Evolutionary conservation across 2,329 filamentous ascomycete species (phyloP).

Genomic region (Amauroascus niger): DNA sequence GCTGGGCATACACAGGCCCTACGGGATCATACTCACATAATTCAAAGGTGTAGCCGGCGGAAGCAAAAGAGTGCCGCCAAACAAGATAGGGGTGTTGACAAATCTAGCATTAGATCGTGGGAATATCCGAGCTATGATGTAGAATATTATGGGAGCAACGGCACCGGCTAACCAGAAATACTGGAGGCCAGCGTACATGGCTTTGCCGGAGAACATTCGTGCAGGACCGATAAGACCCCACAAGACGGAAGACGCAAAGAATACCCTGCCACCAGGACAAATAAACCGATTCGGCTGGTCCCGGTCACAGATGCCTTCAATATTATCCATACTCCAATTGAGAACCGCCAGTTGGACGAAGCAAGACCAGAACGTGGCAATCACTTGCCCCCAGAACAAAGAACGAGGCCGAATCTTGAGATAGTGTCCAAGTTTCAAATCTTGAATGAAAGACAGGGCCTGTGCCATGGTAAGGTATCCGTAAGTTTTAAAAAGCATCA

Average conservation of each 20-base stretch:
- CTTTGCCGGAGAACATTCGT: conserved; percentile 56
- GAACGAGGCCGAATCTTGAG: conserved; percentile 48
- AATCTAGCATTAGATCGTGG: conserved; percentile 55
- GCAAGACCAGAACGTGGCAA: conserved; percentile 43
- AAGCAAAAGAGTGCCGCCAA: conserved; percentile 53
- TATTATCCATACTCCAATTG: conserved; percentile 44
- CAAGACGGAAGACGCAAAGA: conserved; percentile 61
- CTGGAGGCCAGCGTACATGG: conserved; percentile 54
- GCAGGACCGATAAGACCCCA: conserved; percentile 64
- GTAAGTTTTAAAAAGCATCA: conserved; percentile 73
- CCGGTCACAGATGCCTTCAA: conserved; percentile 54
- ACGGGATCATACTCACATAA: too few relatives aligned
- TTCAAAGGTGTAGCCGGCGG: conserved; percentile 62
- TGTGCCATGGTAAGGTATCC: conserved; percentile 60
- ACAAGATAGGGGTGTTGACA: conserved; percentile 59
- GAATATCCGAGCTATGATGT: conserved; percentile 50
- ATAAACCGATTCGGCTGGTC: conserved; percentile 50
- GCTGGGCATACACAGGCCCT: too few relatives aligned
- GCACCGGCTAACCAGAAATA: conserved; percentile 64
- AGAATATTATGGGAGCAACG: conserved; percentile 54
- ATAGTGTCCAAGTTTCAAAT: conserved; percentile 59
- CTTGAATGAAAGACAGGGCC: conserved; percentile 55
- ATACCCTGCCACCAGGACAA: conserved; percentile 50
- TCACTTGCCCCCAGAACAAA: conserved; percentile 44
- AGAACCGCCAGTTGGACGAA: conserved; percentile 41